Evolutionary conservation across 352 stramenopile species (phyloP).

Genomic region (Pythium aristosporum): DNA sequence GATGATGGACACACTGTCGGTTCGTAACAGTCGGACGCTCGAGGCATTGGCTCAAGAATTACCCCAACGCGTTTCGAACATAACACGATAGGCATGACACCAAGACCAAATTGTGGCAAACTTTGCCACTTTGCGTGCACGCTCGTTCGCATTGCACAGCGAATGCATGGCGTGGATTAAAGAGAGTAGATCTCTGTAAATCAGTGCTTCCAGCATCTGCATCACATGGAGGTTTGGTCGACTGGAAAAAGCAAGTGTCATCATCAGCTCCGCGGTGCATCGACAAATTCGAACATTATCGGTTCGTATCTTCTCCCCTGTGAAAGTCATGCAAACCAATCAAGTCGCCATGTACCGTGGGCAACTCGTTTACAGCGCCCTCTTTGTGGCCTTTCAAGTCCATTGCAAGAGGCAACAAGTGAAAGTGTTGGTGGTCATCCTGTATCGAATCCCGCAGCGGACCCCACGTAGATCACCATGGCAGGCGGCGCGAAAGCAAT

Average conservation of each 20-base stretch:
- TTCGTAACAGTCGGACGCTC: constrained; percentile 22
- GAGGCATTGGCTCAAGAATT: background rate
- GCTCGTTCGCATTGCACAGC: background rate
- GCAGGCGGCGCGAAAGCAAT: constrained; percentile 63
- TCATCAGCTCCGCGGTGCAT: background rate
- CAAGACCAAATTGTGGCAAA: background rate
- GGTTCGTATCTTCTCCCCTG: constrained; percentile 13
- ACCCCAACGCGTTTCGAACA: constrained; percentile 1
- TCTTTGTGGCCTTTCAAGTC: constrained; percentile 28
- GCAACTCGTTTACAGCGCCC: constrained; percentile 14
- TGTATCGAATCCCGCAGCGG: background rate
- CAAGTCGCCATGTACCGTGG: constrained; percentile 24
- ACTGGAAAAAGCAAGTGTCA: background rate
- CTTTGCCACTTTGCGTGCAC: background rate
- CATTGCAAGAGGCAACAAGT: constrained; percentile 24
- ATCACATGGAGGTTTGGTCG: background rate
- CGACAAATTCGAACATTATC: constrained; percentile 17
- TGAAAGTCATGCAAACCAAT: constrained; percentile 33
- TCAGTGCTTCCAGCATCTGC: background rate
- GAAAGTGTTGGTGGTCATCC: constrained; percentile 11
- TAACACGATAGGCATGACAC: constrained; percentile 7
- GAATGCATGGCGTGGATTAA: background rate
- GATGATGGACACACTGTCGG: constrained; percentile 24
- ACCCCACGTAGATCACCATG: constrained; percentile 33
- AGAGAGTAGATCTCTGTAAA: background rate